Percentiles rank a stretch among this genome's conserved stretches.
Evolutionary conservation across 2,329 filamentous ascomycete genomes (phyloP).

Genomic region (Hypoxylon sp.): DNA sequence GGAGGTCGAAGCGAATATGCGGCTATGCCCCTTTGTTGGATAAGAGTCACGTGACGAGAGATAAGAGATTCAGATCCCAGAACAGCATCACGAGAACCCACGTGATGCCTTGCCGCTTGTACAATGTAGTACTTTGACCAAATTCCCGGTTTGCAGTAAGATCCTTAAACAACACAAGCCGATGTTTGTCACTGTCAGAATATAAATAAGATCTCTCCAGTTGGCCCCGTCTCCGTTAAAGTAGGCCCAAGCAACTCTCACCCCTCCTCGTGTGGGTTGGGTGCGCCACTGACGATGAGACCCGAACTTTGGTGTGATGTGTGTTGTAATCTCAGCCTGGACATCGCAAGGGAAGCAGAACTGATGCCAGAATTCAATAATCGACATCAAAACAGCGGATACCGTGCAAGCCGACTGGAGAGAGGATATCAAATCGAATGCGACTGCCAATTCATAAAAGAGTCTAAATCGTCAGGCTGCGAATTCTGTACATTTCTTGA

Average conservation of each 20-base stretch:
- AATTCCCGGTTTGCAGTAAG: no score
- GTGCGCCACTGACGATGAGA: slow-evolving; percentile 1
- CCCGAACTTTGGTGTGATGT: slow-evolving; percentile 6
- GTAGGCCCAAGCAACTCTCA: background rate
- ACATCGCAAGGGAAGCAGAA: slow-evolving; percentile 7
- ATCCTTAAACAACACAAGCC: no score
- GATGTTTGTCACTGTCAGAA: background rate
- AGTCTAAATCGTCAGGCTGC: slow-evolving; percentile 9
- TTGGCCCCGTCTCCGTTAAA: background rate
- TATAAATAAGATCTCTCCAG: background rate
- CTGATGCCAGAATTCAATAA: background rate
- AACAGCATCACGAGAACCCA: no score
- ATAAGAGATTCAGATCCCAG: no score
- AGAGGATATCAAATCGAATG: background rate
- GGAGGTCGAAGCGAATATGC: no score
- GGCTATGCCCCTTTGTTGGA: no score
- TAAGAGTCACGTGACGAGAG: no score
- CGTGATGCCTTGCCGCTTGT: no score
- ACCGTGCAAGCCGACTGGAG: background rate
- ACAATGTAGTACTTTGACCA: no score
- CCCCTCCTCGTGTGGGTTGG: background rate
- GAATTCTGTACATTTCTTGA: slow-evolving; percentile 18
- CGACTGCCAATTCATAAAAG: slow-evolving; percentile 9
- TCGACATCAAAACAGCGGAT: background rate
- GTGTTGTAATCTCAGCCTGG: slow-evolving; percentile 13